Base-by-base conservation (phyloP, 495 filamentous ascomycete species). In the Aspergillus leporis region DNA sequence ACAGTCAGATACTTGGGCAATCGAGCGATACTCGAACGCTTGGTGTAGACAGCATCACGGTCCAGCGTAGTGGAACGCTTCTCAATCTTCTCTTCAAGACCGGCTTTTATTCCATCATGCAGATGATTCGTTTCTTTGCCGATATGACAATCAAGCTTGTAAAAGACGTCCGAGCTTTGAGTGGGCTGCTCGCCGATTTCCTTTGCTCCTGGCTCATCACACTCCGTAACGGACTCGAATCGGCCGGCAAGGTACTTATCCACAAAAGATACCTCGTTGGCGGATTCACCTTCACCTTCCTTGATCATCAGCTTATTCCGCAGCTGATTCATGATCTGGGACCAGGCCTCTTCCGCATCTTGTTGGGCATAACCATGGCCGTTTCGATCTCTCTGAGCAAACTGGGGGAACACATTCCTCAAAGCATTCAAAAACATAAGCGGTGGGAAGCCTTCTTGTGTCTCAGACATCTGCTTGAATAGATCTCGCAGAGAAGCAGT, bases 331-430 rank as follows among this genome's bases (percentile, higher is more conserved):
- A 98, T 71, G 52, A 98, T 97, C 69, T 98, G 93, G 21, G 95
- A 95, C 90, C 93, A 98, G 18, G 92, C 96, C 70, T 98, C 94
- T 68, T 98, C 94, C 1, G 94, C 94, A 78, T 98, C 94, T 74
- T 98, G 94, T 68, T 98, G 94, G 8, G 93, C 91, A 68, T 86
- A 98, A 3, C 91, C 92, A 47, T 86, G 81, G 0, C 91, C 91
- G 32, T 86, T 87, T 62, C 88, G 90, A 23, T 90, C 84, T 61
- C 83, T 82, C 75, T 98, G 91, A 21, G 90, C 92, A 63, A 98
- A 98, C 70, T 98, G 94, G n/a, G 95, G 94, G 64, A 90, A 98
- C 0, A 85, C 79, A 9, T 78, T 83, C 43, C 93, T 87, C 18
- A 98, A 81, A 14, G 92, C 85, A 63, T 89, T 86, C 50, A 98